Conservation (phyloP, 768 basidiomycete species). For the Clavaria fumosa region DNA sequence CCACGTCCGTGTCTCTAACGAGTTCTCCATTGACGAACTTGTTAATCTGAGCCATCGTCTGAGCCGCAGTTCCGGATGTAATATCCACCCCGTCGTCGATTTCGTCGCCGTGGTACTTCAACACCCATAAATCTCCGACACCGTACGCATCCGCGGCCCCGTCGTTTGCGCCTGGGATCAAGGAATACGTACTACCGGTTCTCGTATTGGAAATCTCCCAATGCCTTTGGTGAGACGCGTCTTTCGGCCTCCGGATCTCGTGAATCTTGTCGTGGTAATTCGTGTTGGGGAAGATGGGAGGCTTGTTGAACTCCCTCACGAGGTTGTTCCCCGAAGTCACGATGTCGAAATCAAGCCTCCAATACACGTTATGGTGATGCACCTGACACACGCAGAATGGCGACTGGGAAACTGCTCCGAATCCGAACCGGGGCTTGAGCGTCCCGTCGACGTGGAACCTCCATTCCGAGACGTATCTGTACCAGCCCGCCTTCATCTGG, state of each 20-base stretch:
- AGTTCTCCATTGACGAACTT: conserved; percentile 3
- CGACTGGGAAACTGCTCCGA: neutral
- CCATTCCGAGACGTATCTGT: conserved; percentile 5
- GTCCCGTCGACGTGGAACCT: conserved; percentile 5
- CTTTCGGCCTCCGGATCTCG: conserved; percentile 2
- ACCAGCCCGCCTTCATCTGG: conserved; percentile 3
- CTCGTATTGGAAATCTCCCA: conserved; percentile 1
- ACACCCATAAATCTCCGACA: conserved; percentile 3
- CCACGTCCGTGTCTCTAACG: conserved; percentile 4
- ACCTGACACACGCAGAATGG: neutral
- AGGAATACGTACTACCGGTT: conserved; percentile 1
- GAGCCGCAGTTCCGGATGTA: neutral
- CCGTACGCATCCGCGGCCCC: neutral
- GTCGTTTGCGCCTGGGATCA: conserved; percentile 5
- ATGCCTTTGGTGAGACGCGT: conserved; percentile 1
- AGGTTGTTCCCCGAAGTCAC: conserved; percentile 4
- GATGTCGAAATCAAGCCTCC: conserved; percentile 4
- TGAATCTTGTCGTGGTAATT: conserved; percentile 5
- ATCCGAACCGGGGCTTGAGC: conserved; percentile 2
- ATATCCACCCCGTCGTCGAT: neutral
- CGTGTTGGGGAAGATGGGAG: neutral
- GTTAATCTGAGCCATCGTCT: neutral
- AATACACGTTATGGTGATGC: conserved; percentile 3
- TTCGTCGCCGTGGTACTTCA: conserved; percentile 1
- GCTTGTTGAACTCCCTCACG: conserved; percentile 4